Conservation (phyloP, 805 yeast genomes). For the Kodamaea hsintzibuensis region DNA sequence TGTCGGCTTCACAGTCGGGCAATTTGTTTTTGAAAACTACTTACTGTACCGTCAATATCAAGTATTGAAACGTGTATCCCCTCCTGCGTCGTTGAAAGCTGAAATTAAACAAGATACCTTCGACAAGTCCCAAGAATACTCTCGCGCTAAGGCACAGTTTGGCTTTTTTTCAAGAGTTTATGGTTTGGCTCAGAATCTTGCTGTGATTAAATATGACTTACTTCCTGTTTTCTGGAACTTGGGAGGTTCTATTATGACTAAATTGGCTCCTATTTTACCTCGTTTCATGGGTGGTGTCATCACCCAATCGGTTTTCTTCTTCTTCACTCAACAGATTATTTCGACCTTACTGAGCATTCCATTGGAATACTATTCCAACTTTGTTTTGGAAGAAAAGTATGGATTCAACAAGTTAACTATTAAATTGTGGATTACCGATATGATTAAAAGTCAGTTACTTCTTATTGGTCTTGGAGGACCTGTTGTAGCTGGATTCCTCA, state of each 20-base stretch:
- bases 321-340: constrained; percentile 53
- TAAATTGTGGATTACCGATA: constrained; percentile 71
- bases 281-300: constrained; percentile 54
- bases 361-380: constrained; percentile 69
- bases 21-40: constrained; percentile 73
- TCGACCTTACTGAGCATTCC: constrained; percentile 65
- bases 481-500: constrained; percentile 69
- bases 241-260: constrained; percentile 64
- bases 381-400: constrained; percentile 86
- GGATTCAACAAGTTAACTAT: constrained; percentile 90
- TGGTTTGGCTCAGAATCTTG: constrained; percentile 55
- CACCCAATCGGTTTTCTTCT: constrained; percentile 66
- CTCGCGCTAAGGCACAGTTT: constrained; percentile 75
- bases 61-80: constrained; percentile 51
- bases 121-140: constrained; percentile 72
- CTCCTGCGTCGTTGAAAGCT: constrained; percentile 69
- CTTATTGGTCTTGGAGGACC: constrained; percentile 67
- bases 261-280: constrained; percentile 44
- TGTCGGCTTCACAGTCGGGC: constrained; percentile 71
- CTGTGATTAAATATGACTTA: constrained; percentile 58
- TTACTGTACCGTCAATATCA: constrained; percentile 76
- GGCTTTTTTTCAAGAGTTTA: constrained; percentile 55
- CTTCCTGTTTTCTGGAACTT: constrained; percentile 39
- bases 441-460: constrained; percentile 58
- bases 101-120: constrained; percentile 75